Base-by-base conservation (phyloP, 73 alveolate species). In the Paramecium biaurelia region DNA sequence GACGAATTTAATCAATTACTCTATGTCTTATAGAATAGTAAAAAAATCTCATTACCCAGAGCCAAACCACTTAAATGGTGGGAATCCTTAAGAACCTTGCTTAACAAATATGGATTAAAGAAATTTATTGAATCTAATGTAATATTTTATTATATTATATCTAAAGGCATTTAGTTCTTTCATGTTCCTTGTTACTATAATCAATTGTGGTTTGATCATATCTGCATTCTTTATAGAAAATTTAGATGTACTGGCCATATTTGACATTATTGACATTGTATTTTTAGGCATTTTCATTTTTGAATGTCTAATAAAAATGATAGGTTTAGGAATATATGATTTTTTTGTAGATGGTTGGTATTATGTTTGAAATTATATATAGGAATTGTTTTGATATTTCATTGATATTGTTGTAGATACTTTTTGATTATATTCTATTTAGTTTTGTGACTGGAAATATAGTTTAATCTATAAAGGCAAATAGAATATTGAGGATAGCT, bases 401-500 rank as follows among this genome's bases (percentile, higher is more conserved):
- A 9, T 63, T 89, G n/a, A 85, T 89, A 5, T 20, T 89, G 23
- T 49, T 89, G 18, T 24, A 89, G 26, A 56, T 89, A 9, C 63
- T 89, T 5, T 89, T 89, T 72, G 94, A 89, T 89, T 89, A 89
- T 24, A 20, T 89, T 12, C 32, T 89, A 12, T 70, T 89, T 21
- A 26, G 89, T 32, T 43, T 89, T 70, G 43, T 89, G 20, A 70
- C 79, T 10, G 76, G 74, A 45, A 70, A 76, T 3, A 38, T 70
- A 43, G 89, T 53, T 23, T 34, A 89, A 70, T 67, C 92, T 2
- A 63, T 89, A 4, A 89, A 82, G 30, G 94, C 94, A 15, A 89
- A 82, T 32, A 89, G 94, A 89, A 82, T 89, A 26, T 89, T 89
- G 38, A 89, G 87, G 30, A 43, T 89, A 45, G 94, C 94, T 4